Percentiles rank a stretch among this genome's conserved stretches.
Conservation (phyloP, 1,139 yeast species). For the Hansenula sp. region DNA sequence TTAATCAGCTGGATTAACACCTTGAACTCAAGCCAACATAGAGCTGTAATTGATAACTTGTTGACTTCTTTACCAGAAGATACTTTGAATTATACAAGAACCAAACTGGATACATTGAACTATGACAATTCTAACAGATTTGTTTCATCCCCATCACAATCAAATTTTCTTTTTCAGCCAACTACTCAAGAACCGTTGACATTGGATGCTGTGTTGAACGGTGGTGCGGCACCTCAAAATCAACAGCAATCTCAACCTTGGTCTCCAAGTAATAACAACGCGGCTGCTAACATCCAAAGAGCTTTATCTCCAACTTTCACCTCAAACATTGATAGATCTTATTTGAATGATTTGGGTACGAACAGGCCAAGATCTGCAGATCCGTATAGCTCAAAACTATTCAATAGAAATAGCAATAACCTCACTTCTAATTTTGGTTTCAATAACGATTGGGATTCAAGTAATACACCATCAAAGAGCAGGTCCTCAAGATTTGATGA, state of each 20-base stretch:
- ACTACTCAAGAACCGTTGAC: slow-evolving; percentile 29
- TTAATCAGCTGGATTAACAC: slow-evolving; percentile 59
- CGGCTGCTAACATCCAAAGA: slow-evolving; percentile 16
- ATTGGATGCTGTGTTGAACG: slow-evolving; percentile 32
- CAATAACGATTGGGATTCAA: slow-evolving; percentile 6
- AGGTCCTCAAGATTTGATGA: slow-evolving; percentile 16
- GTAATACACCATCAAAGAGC: slow-evolving; percentile 18
- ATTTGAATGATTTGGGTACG: slow-evolving; percentile 10
- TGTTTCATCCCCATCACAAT: slow-evolving; percentile 20
- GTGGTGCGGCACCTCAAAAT: slow-evolving; percentile 8
- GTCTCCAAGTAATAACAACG: slow-evolving; percentile 5
- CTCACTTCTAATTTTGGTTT: not conserved
- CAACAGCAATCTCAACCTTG: slow-evolving; percentile 20
- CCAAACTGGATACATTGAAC: slow-evolving; percentile 27
- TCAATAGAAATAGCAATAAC: slow-evolving; percentile 8
- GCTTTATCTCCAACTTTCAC: slow-evolving; percentile 19
- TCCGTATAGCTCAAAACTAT: slow-evolving; percentile 22
- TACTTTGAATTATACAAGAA: slow-evolving; percentile 42
- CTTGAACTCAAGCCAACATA: slow-evolving; percentile 52
- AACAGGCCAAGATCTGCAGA: slow-evolving; percentile 41
- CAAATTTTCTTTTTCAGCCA: slow-evolving; percentile 21
- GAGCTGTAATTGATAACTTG: slow-evolving; percentile 55
- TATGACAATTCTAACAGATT: slow-evolving; percentile 4
- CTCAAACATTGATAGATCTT: slow-evolving; percentile 16
- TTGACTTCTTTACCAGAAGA: slow-evolving; percentile 47